phyloP scores from a whole-genome alignment of 2,329 filamentous ascomycete genomes.

The Fusarium foetens region DNA sequence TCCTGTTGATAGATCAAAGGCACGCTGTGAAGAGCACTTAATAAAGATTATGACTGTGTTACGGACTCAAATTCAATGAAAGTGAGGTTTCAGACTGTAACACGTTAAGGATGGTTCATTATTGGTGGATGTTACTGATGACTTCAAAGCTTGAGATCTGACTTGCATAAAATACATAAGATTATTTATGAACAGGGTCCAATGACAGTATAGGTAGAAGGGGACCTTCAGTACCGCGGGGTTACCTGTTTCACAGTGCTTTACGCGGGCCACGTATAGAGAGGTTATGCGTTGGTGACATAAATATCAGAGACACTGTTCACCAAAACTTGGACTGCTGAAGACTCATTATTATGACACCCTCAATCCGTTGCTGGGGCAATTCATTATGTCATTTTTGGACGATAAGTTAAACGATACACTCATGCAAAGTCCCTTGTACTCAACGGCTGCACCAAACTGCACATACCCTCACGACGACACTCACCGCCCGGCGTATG shows the following conservation, averaged over 20 bases:
- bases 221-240: conserved; percentile 4
- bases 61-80: background rate
- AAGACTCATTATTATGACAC: background rate
- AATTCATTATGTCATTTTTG: conserved; percentile 42
- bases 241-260: conserved; percentile 33
- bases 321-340: background rate
- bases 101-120: background rate
- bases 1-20: background rate
- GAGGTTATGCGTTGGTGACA: background rate
- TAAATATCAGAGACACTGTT: background rate
- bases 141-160: background rate
- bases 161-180: background rate
- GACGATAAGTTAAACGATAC: conserved; percentile 21
- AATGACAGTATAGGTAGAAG: background rate
- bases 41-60: background rate
- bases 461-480: conserved; percentile 29
- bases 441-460: conserved; percentile 29
- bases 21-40: background rate
- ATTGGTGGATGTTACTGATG: background rate
- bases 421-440: conserved; percentile 24
- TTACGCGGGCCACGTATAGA: conserved; percentile 20
- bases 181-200: background rate
- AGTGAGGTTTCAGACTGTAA: background rate
- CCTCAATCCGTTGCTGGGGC: conserved; percentile 40
- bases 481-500: conserved; percentile 20